Base-by-base conservation (phyloP, 306 rosid species). In the Fragaria vesca region DNA sequence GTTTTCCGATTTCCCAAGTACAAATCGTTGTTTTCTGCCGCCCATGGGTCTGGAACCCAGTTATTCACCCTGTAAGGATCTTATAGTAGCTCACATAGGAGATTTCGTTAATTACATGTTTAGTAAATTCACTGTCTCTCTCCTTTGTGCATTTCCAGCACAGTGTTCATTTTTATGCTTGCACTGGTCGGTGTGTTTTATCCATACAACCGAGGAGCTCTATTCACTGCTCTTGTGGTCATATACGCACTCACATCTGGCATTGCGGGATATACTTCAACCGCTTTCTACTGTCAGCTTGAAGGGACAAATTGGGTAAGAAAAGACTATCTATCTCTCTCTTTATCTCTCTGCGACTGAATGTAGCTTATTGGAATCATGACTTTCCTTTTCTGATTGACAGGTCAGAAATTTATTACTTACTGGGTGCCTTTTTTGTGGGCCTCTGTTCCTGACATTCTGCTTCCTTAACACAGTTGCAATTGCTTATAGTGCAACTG, bases 391-490 rank as follows among this genome's bases (percentile, higher is more conserved):
- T 82, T 82, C 81, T 83, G 78, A 68, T 82, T 82, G 58, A 67
- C 88, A 94, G 98, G 98, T 94, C 78, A 90, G 98, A 82, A 94
- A 94, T 79, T 85, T 94, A 40, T 82, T 94, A 79, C 90, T 94
- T 74, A 92, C 98, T 24, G 98, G 98, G 76, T 92, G 96, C 90
- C 96, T 94, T 80, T 94, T 94, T 66, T 94, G 98, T 76, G 98
- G 98, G 63, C 98, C 98, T 54, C 90, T 94, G 75, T 92, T 92
- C 87, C 79, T 94, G 73, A 94, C 92, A 81, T 92, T 94, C 83
- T 94, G 98, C 87, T 94, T 94, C 88, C 98, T 94, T 18, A 94
- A 94, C 83, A 94, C 98, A 12, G 97, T 94, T 77, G 98, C 98
- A 66, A 94, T 94, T 82, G 95, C 89, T 78, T 94, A 94, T 67